Evolutionary conservation across 2,329 filamentous ascomycete genomes (phyloP), one percentile per base, ranked within the genome.

Genomic region (Trichoderma sp.): DNA sequence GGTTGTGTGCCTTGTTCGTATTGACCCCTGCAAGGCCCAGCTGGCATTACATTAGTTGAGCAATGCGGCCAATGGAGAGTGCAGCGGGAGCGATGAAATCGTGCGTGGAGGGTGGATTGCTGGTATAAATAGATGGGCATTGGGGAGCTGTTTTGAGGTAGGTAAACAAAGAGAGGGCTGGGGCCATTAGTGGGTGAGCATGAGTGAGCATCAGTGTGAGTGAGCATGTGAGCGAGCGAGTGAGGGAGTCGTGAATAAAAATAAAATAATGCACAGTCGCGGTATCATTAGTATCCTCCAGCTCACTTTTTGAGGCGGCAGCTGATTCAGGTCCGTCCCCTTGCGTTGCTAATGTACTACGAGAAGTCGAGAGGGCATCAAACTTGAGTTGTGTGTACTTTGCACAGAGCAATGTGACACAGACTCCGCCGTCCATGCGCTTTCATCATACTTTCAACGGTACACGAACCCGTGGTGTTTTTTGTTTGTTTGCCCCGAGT

Each of bases 1-100:
- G 48, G 50, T 35, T 34, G 22, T 65, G 52, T 65, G 61, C 59
- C 59, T 63, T 65, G 52, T 65, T 65, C 61, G 61, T 65, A 65
- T 65, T 65, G 27, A 56, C 61, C 61, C 61, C 61, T 65, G 61
- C 52, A 57, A 56, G 50, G 29, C 19, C 52, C 61, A 57, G n/a
- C 42, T 57, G 61, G 50, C 52, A 45, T 65, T 42, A 65, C 52
- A 48, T 65, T 65, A 65, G 61, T 48, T 37, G 61, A 42, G 52
- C 42, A 52, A 37, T 48, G 45, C 59, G 45, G 19, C 61, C 61
- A 65, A 65, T 65, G 15, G 61, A 56, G 48, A 32, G 32, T 37
- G 45, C 59, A 50, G 59, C 29, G 59, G 37, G 61, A 25, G 5
- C 34, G 50, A 53, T 54, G 48, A 34, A 52, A 48, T 42, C 42